Evolutionary conservation across 768 basidiomycete species (phyloP).

Genomic region (Termitomyces sp.): DNA sequence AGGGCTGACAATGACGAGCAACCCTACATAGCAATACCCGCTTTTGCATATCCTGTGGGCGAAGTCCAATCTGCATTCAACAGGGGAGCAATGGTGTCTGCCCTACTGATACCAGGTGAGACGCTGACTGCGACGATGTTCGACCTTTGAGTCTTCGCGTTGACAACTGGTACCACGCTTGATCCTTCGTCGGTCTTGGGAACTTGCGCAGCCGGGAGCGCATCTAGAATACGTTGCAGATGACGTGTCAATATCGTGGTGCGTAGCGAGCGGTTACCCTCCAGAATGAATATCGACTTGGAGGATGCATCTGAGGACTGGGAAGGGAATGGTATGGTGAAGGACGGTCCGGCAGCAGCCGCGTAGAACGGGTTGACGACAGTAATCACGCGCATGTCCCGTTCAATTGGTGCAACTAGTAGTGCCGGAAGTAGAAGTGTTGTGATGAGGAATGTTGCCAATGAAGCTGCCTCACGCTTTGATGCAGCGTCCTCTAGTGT

Average conservation of each 20-base stretch:
- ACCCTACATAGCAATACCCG: conserved; percentile 50
- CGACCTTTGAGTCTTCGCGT: conserved; percentile 43
- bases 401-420: conserved; percentile 78
- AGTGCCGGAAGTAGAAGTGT: conserved; percentile 77
- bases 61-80: conserved; percentile 42
- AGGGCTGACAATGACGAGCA: conserved; percentile 4
- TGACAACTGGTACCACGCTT: conserved; percentile 30
- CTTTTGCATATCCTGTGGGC: conserved; percentile 28
- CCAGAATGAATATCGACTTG: conserved; percentile 40
- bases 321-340: conserved; percentile 21
- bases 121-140: conserved; percentile 74
- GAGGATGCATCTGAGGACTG: conserved; percentile 4
- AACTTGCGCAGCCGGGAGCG: conserved; percentile 61
- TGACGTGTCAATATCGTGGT: conserved; percentile 64
- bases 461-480: conserved; percentile 40
- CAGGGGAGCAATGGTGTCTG: conserved; percentile 58
- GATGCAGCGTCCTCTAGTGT: conserved; percentile 22
- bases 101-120: conserved; percentile 70
- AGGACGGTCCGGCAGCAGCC: conserved; percentile 52
- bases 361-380: conserved; percentile 89
- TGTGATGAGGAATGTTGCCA: conserved; percentile 73
- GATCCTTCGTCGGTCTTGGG: conserved; percentile 35
- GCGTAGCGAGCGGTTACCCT: conserved; percentile 63
- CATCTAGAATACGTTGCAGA: conserved; percentile 80
- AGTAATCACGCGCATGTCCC: conserved; percentile 86